Conservation (phyloP, 2,329 filamentous ascomycete genomes). For the Hymenoscyphus fraxineus region DNA sequence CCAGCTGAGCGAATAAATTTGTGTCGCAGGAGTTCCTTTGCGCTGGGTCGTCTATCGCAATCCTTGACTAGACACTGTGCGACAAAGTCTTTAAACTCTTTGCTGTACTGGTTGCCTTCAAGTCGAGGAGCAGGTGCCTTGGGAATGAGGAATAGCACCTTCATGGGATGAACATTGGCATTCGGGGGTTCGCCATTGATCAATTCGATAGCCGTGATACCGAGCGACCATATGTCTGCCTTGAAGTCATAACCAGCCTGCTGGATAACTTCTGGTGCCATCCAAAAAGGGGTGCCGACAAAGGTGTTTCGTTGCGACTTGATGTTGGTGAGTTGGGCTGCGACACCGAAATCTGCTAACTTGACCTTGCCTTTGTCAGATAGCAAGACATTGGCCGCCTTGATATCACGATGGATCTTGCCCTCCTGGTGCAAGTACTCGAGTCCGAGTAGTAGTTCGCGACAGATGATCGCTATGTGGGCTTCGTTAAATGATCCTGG, state of each 20-base stretch:
- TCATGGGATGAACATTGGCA: slow-evolving; percentile 85
- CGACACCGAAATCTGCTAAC: slow-evolving; percentile 94
- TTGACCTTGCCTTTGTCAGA: slow-evolving; percentile 89
- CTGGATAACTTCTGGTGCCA: slow-evolving; percentile 92
- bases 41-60: slow-evolving; percentile 75
- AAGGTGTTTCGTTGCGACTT: slow-evolving; percentile 97
- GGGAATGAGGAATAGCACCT: slow-evolving; percentile 85
- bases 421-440: slow-evolving; percentile 92
- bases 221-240: slow-evolving; percentile 89
- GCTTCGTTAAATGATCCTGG: slow-evolving; percentile 82
- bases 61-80: slow-evolving; percentile 89
- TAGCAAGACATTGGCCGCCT: slow-evolving; percentile 93
- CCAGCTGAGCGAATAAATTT: slow-evolving; percentile 84
- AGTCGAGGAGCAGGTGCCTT: slow-evolving; percentile 81
- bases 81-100: slow-evolving; percentile 92
- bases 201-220: slow-evolving; percentile 88
- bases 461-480: slow-evolving; percentile 91
- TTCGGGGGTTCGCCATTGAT: slow-evolving; percentile 85
- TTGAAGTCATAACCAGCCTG: slow-evolving; percentile 83
- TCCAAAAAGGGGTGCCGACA: slow-evolving; percentile 96
- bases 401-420: slow-evolving; percentile 96
- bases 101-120: slow-evolving; percentile 76
- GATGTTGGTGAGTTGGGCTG: slow-evolving; percentile 93
- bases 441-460: slow-evolving; percentile 82
- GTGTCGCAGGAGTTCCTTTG: slow-evolving; percentile 83